phyloP scores from a whole-genome alignment of 495 filamentous ascomycete genomes.

The Apiosordaria backusii region DNA sequence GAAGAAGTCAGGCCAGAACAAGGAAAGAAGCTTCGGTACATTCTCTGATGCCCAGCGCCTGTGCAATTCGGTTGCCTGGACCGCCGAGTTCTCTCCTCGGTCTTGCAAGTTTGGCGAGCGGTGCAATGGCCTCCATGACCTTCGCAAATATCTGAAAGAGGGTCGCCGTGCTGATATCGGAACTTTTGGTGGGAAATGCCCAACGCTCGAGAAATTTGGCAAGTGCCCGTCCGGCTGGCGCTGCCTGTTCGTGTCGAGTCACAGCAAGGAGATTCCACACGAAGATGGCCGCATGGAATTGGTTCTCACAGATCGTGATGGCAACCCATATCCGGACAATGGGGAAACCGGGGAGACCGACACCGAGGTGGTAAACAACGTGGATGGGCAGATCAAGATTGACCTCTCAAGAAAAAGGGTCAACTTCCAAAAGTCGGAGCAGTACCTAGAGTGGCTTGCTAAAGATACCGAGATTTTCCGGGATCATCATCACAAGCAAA shows the following conservation, averaged over 20 bases:
- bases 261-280: slow-evolving; percentile 69
- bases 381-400: slow-evolving; percentile 61
- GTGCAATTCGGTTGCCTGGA: slow-evolving; percentile 64
- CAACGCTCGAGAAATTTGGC: slow-evolving; percentile 71
- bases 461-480: slow-evolving; percentile 51
- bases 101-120: slow-evolving; percentile 69
- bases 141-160: slow-evolving; percentile 78
- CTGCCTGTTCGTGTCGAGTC: slow-evolving; percentile 80
- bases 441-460: slow-evolving; percentile 71
- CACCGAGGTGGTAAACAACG: slow-evolving; percentile 68
- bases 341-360: slow-evolving; percentile 25
- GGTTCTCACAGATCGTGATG: slow-evolving; percentile 50
- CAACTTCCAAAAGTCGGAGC: slow-evolving; percentile 64
- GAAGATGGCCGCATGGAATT: slow-evolving; percentile 80
- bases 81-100: slow-evolving; percentile 71
- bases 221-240: slow-evolving; percentile 83
- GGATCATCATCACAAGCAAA: slow-evolving; percentile 50
- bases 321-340: slow-evolving; percentile 14
- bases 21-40: slow-evolving; percentile 73
- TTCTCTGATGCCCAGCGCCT: slow-evolving; percentile 74
- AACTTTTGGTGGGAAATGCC: slow-evolving; percentile 72
- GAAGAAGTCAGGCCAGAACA: slow-evolving; percentile 82
- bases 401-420: slow-evolving; percentile 65
- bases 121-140: slow-evolving; percentile 75
- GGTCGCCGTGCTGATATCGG: slow-evolving; percentile 75